These are phyloP conservation scores for Sordariomycetes sp. DNA, from an alignment of 2,329 filamentous ascomycete species.

Conservation along the genomic window DNA sequence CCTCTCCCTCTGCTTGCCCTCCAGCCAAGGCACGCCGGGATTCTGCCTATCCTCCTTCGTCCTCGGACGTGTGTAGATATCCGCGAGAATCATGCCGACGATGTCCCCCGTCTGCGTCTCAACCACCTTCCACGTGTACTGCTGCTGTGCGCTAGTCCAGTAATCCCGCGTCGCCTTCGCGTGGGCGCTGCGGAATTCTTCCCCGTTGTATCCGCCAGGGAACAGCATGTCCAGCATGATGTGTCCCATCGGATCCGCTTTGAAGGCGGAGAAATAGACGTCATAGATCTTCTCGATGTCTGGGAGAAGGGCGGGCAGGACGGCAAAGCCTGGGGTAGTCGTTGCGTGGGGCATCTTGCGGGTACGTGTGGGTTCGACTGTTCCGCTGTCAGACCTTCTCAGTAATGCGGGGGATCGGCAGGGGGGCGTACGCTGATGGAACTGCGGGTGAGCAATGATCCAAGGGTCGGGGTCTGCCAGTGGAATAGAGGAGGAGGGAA, in stretches of 20 bases:
- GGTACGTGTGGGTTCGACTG: no score
- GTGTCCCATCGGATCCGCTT: conserved; percentile 22
- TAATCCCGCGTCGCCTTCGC: conserved; percentile 26
- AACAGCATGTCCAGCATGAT: conserved; percentile 31
- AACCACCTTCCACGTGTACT: conserved; percentile 36
- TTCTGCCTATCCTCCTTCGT: conserved; percentile 29
- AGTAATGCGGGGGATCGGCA: neutral
- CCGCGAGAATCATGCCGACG: conserved; percentile 34
- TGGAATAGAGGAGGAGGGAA: no score
- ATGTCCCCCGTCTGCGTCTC: conserved; percentile 30
- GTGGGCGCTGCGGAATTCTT: conserved; percentile 30
- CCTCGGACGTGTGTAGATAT: conserved; percentile 26
- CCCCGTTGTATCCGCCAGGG: conserved; percentile 18
- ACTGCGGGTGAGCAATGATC: neutral
- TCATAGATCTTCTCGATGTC: conserved; percentile 35
- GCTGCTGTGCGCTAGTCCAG: conserved; percentile 24
- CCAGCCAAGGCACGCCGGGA: conserved; percentile 32
- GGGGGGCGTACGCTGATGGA: neutral
- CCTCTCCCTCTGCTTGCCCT: conserved; percentile 28
- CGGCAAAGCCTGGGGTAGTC: conserved; percentile 15
- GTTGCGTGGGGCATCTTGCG: neutral
- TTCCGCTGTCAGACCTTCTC: neutral
- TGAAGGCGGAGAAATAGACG: conserved; percentile 34
- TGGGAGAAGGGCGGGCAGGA: conserved; percentile 32
- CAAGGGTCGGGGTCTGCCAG: neutral